Evolutionary conservation across 192 early-diverging fungal species (phyloP).

Genomic region (Endogone sp.): DNA sequence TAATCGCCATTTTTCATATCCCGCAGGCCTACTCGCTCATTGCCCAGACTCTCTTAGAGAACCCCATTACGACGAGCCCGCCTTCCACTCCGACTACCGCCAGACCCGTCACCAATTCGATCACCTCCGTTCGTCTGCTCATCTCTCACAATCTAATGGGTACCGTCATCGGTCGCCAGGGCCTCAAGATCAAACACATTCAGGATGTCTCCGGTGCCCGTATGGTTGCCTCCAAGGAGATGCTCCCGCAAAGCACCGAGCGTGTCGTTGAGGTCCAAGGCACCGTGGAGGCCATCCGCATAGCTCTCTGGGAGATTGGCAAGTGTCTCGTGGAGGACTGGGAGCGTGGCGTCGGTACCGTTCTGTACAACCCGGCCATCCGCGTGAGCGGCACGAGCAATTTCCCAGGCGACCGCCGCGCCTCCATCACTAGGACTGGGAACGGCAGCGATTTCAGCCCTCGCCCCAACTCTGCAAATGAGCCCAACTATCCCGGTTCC

Average conservation of each 20-base stretch:
- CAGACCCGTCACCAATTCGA: slow-evolving; percentile 37
- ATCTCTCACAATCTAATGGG: slow-evolving; percentile 91
- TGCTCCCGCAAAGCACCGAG: slow-evolving; percentile 91
- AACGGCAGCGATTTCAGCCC: slow-evolving; percentile 50
- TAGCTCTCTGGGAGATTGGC: slow-evolving; percentile 84
- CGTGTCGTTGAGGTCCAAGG: slow-evolving; percentile 88
- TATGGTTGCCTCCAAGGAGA: slow-evolving; percentile 86
- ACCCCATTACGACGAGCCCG: slow-evolving; percentile 58
- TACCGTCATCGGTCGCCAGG: slow-evolving; percentile 90
- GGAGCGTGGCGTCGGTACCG: slow-evolving; percentile 77
- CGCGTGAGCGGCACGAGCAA: slow-evolving; percentile 22
- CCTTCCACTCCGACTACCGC: slow-evolving; percentile 46
- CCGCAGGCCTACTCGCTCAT: slow-evolving; percentile 79
- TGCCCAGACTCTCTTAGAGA: slow-evolving; percentile 71
- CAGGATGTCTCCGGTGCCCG: slow-evolving; percentile 86
- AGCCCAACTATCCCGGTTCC: not conserved
- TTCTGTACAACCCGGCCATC: slow-evolving; percentile 77
- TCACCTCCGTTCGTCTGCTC: slow-evolving; percentile 76
- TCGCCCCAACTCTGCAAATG: slow-evolving; percentile 17
- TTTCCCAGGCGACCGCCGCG: slow-evolving; percentile 7
- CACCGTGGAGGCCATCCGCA: slow-evolving; percentile 74
- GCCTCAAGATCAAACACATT: slow-evolving; percentile 92
- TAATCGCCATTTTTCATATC: no score
- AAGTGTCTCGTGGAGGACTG: slow-evolving; percentile 81
- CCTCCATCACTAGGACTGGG: slow-evolving; percentile 47